Percentiles rank a stretch among this genome's conserved stretches.
Evolutionary conservation across 805 yeast genomes (phyloP).

Genomic region (Phaffomyces opuntiae): DNA sequence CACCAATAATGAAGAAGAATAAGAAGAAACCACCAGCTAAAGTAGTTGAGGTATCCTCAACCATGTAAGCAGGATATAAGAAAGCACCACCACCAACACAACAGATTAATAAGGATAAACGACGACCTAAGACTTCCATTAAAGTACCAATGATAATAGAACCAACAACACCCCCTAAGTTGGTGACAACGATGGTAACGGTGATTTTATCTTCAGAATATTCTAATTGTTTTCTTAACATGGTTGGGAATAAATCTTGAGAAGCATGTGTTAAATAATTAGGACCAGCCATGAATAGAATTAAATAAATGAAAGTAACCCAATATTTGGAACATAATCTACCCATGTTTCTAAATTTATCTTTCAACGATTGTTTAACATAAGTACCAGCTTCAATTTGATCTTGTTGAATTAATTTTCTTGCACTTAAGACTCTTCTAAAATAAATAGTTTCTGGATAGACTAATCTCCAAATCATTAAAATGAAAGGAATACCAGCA

Average conservation of each 20-base stretch:
- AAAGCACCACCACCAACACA: conserved; percentile 53
- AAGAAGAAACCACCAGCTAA: conserved; percentile 58
- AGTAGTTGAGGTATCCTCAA: conserved; percentile 31
- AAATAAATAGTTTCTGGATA: conserved; percentile 57
- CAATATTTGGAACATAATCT: conserved; percentile 43
- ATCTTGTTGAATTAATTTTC: conserved; percentile 20
- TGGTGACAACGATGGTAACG: conserved; percentile 54
- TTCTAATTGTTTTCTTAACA: conserved; percentile 47
- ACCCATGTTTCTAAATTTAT: conserved; percentile 23
- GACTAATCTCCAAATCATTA: conserved; percentile 49
- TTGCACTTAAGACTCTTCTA: conserved; percentile 26
- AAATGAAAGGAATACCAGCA: conserved; percentile 53
- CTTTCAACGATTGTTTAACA: conserved; percentile 20
- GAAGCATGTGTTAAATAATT: conserved; percentile 70
- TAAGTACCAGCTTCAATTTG: conserved; percentile 24
- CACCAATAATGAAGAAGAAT: conserved; percentile 62
- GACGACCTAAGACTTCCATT: conserved; percentile 56
- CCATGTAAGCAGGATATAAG: conserved; percentile 52
- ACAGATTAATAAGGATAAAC: conserved; percentile 46
- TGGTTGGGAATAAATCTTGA: conserved; percentile 67
- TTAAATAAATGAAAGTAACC: conserved; percentile 51
- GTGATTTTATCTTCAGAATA: conserved; percentile 43
- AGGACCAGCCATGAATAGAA: conserved; percentile 59
- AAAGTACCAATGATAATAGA: conserved; percentile 52
- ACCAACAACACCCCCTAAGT: conserved; percentile 61